These are phyloP conservation scores for Linnemannia zychae DNA, from an alignment of 192 early-diverging fungal species.

Conservation along the genomic window DNA sequence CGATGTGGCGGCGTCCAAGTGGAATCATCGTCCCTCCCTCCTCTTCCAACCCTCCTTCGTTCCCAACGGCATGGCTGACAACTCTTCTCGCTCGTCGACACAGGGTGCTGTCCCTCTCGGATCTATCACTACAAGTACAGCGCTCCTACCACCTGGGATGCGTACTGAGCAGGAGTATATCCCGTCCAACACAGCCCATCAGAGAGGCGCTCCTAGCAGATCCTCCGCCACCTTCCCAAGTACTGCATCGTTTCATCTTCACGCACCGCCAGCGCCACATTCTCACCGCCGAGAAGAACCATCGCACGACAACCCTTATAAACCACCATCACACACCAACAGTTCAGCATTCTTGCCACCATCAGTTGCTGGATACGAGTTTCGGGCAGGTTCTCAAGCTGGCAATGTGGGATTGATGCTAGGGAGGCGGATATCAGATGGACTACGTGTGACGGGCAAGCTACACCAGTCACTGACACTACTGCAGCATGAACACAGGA, in stretches of 20 bases:
- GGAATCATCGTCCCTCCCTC: neutral
- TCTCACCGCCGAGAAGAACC: neutral
- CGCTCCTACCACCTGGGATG: neutral
- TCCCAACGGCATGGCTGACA: neutral
- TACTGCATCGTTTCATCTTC: slow-evolving; percentile 9
- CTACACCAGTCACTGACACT: slow-evolving; percentile 38
- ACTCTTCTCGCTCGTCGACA: neutral
- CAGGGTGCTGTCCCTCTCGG: neutral
- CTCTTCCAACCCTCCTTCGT: slow-evolving; percentile 4
- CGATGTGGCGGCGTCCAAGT: neutral
- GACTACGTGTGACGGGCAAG: slow-evolving; percentile 28
- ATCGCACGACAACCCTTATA: slow-evolving; percentile 37
- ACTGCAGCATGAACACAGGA: slow-evolving; percentile 48
- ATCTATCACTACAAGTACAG: neutral
- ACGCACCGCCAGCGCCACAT: neutral
- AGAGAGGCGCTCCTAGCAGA: neutral
- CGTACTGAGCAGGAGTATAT: slow-evolving; percentile 10
- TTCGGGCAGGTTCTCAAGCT: slow-evolving; percentile 38
- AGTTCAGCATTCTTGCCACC: slow-evolving; percentile 42
- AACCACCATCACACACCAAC: slow-evolving; percentile 26
- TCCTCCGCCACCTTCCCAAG: slow-evolving; percentile 6
- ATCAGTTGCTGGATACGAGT: slow-evolving; percentile 35
- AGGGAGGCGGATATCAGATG: slow-evolving; percentile 45
- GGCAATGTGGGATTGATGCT: slow-evolving; percentile 45
- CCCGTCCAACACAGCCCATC: neutral